Evolutionary conservation across 768 basidiomycete species (phyloP).

Genomic region (Lyophyllum semitale): DNA sequence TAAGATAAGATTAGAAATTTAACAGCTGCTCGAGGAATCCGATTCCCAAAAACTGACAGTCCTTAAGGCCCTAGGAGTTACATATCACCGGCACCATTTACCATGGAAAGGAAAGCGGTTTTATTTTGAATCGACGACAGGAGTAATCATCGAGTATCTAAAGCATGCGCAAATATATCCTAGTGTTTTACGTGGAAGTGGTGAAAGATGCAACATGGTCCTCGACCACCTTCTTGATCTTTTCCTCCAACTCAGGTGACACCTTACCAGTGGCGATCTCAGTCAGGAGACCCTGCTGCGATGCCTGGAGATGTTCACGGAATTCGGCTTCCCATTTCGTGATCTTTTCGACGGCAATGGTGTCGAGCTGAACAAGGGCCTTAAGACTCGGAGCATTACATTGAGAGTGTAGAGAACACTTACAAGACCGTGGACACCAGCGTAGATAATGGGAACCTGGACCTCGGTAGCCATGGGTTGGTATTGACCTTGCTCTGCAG

Average conservation of each 20-base stretch:
- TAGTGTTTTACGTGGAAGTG: constrained; percentile 52
- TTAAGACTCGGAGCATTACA: constrained; percentile 2
- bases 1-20: constrained; percentile 11
- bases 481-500: constrained; percentile 95
- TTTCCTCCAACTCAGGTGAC: constrained; percentile 86
- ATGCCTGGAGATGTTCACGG: constrained; percentile 80
- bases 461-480: constrained; percentile 92
- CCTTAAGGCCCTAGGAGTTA: no score
- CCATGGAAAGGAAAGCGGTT: constrained; percentile 6
- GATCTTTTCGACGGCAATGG: constrained; percentile 94
- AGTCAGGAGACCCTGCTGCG: constrained; percentile 75
- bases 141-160: constrained; percentile 18
- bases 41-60: no score
- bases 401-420: constrained; percentile 27
- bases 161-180: constrained; percentile 13
- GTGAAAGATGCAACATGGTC: constrained; percentile 84
- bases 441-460: constrained; percentile 98
- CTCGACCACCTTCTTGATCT: constrained; percentile 95
- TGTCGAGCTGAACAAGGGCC: constrained; percentile 65
- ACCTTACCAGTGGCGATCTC: constrained; percentile 85
- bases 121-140: constrained; percentile 18
- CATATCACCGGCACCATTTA: no score
- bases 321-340: constrained; percentile 91
- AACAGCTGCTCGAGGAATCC: no score
- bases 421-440: constrained; percentile 98